Conservation (phyloP, 2,329 filamentous ascomycete genomes). For the Sclerotinia minor region DNA sequence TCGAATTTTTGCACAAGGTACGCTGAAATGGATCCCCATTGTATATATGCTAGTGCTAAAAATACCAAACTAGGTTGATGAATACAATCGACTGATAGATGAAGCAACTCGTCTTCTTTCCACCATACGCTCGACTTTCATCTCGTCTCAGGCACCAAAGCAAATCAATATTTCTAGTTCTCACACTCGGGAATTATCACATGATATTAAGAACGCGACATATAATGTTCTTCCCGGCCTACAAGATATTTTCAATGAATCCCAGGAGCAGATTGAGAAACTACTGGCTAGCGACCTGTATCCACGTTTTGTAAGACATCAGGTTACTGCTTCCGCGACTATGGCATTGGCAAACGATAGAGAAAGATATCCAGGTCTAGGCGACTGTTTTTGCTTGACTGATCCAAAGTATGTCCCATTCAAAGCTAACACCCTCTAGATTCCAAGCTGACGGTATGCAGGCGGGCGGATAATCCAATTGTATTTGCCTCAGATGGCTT, state of each 20-base stretch:
- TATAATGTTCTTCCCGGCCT: constrained; percentile 39
- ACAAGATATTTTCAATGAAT: constrained; percentile 44
- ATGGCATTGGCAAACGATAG: constrained; percentile 47
- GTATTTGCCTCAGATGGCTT: constrained; percentile 53
- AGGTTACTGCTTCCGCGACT: constrained; percentile 50
- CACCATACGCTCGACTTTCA: constrained; percentile 48
- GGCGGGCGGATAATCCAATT: constrained; percentile 52
- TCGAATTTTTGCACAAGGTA: constrained; percentile 54
- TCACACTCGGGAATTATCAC: constrained; percentile 29
- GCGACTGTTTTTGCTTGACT: constrained; percentile 59
- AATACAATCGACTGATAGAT: constrained; percentile 49
- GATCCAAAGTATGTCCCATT: constrained; percentile 46
- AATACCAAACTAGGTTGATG: constrained; percentile 43
- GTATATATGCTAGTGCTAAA: background rate
- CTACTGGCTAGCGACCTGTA: constrained; percentile 50
- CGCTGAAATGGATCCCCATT: constrained; percentile 27
- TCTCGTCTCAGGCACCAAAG: constrained; percentile 40
- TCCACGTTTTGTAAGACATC: constrained; percentile 54
- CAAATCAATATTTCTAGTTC: constrained; percentile 36
- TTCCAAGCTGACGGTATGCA: constrained; percentile 12
- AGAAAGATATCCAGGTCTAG: constrained; percentile 54
- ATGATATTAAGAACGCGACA: constrained; percentile 32
- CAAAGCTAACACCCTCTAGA: background rate
- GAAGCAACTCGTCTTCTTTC: constrained; percentile 49
- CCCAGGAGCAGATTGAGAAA: constrained; percentile 48